Evolutionary conservation across 2,329 filamentous ascomycete genomes (phyloP).

Genomic region (Polytolypa hystricis): DNA sequence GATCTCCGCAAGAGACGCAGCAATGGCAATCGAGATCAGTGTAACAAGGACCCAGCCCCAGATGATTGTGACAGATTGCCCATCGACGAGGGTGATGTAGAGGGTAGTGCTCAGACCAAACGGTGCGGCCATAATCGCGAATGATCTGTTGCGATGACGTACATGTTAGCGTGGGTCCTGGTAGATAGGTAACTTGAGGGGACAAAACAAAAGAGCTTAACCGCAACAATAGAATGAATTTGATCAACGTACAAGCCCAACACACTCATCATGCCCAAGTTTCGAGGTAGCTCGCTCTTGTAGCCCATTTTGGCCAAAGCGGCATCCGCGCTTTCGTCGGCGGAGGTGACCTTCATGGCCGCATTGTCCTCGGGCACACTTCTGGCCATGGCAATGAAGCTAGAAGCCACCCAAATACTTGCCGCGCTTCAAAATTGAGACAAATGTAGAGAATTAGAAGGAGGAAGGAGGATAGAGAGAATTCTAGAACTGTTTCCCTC

Average conservation of each 20-base stretch:
- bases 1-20: constrained; percentile 57
- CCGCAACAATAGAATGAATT: neutral
- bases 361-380: too few species aligned
- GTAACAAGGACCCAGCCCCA: constrained; percentile 61
- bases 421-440: too few species aligned
- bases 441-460: too few species aligned
- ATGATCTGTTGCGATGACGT: constrained; percentile 36
- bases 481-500: too few species aligned
- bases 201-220: neutral
- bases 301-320: constrained; percentile 57
- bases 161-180: neutral
- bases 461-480: too few species aligned
- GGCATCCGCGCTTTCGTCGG: constrained; percentile 42
- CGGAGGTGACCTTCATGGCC: too few species aligned
- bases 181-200: constrained; percentile 13
- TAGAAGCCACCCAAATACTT: too few species aligned
- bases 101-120: constrained; percentile 59
- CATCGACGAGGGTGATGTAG: constrained; percentile 56
- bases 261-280: constrained; percentile 58
- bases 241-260: constrained; percentile 43
- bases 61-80: constrained; percentile 56
- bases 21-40: constrained; percentile 52
- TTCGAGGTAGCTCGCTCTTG: constrained; percentile 54
- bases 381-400: too few species aligned
- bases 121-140: constrained; percentile 64